phyloP scores from a whole-genome alignment of 1,139 yeast species.

The Zhuliangozyma parablackwelliae region DNA sequence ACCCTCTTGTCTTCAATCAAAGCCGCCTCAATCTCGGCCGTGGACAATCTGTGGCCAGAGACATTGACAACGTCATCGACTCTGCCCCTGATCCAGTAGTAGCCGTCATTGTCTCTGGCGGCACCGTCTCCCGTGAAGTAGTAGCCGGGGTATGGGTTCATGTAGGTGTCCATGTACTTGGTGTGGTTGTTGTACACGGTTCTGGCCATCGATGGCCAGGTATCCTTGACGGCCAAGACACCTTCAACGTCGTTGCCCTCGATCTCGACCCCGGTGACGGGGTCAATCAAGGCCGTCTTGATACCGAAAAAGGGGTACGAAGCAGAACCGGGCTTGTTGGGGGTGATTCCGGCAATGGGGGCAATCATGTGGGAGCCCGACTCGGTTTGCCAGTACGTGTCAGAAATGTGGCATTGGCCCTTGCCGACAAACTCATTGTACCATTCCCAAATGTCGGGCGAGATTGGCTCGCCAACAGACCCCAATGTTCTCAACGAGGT shows the following conservation, averaged over 20 bases:
- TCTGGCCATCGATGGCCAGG: slow-evolving; percentile 99
- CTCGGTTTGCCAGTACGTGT: slow-evolving; percentile 99
- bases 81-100: slow-evolving; percentile 97
- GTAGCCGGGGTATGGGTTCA: slow-evolving; percentile 93
- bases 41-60: slow-evolving; percentile 94
- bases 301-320: slow-evolving; percentile 96
- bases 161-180: slow-evolving; percentile 88
- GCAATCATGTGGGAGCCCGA: slow-evolving; percentile 95
- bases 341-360: slow-evolving; percentile 90
- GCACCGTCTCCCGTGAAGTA: slow-evolving; percentile 99
- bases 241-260: slow-evolving; percentile 93
- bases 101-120: slow-evolving; percentile 95
- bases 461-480: slow-evolving; percentile 98
- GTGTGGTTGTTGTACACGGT: slow-evolving; percentile 89
- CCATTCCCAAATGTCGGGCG: slow-evolving; percentile 99
- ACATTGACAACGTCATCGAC: slow-evolving; percentile 98
- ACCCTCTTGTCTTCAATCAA: slow-evolving; percentile 75
- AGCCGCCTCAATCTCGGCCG: slow-evolving; percentile 96
- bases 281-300: slow-evolving; percentile 85
- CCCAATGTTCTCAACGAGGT: slow-evolving; percentile 92
- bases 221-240: slow-evolving; percentile 78
- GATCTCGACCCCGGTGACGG: slow-evolving; percentile 80
- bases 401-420: slow-evolving; percentile 79
- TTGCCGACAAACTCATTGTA: slow-evolving; percentile 90
- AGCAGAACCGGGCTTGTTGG: slow-evolving; percentile 97